Evolutionary conservation across 306 rosid genomes (phyloP), one percentile per base, ranked within the genome.

Genomic region (Sicyos baderoa): DNA sequence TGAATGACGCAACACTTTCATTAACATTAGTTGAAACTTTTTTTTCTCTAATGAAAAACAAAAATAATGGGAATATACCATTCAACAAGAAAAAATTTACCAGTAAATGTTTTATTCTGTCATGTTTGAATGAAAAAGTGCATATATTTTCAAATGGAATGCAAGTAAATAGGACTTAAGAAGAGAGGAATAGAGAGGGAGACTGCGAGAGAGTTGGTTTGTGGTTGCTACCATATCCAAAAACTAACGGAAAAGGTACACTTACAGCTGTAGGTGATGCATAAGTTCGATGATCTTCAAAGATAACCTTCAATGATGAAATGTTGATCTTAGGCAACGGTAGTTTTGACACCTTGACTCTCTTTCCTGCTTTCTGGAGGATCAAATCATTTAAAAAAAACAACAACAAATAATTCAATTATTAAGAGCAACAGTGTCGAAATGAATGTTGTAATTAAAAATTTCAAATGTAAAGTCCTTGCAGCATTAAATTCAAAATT

Each of bases 231-330:
- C 72, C 44, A 49, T 4, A 67, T 22, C 44, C 15, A 25, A 47
- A 48, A 66, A 23, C 71, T 22, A 47, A 48, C 16, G 22, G 8
- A 1, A 66, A 14, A 48, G 19, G 68, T 56, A 44, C 40, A 88
- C 99, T 93, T 81, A 94, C 99, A 74, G 87, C 95, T 49, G 87
- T 79, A 70, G 84, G 73, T n/a, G 96, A 86, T 68, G 96, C 97
- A 86, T 84, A 94, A 50, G 99, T 94, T 71, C 96, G 95, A 80
- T 88, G 82, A 77, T 94, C 99, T 80, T 94, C 99, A 74, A 79
- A 90, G 70, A 87, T 61, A 68, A 94, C 83, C 87, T 83, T 86
- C 72, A 90, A 88, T 1, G 96, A 86, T 54, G 99, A 84, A 62
- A 85, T 74, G 79, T 88, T 90, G 77, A 94, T 83, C 79, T 82